Conservation (phyloP, 2,329 filamentous ascomycete species). For the Xylariaceae sp. region DNA sequence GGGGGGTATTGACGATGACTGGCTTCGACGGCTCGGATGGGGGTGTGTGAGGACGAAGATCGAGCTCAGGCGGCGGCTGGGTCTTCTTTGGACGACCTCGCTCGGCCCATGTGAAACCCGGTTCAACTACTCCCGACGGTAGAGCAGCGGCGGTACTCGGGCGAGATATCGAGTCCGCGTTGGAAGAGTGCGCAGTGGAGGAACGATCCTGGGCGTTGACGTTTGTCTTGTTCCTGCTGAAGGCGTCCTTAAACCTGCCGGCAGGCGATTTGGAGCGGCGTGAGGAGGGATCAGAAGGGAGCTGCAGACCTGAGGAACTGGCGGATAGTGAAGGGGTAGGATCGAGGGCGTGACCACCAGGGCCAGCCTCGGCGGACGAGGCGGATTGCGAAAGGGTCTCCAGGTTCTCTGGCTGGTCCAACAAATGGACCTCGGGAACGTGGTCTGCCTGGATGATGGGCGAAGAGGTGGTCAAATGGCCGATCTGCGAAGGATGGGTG, state of each 20-base stretch:
- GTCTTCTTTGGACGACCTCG: constrained; percentile 20
- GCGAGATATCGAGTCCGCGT: constrained; percentile 15
- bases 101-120: constrained; percentile 18
- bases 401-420: constrained; percentile 30
- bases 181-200: too few species aligned
- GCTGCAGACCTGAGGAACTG: constrained; percentile 38
- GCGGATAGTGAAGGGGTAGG: constrained; percentile 28
- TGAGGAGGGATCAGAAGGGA: constrained; percentile 39
- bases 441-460: constrained; percentile 59
- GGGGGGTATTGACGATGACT: constrained; percentile 61
- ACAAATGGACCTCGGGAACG: constrained; percentile 40
- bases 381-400: constrained; percentile 34
- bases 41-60: constrained; percentile 43
- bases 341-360: constrained; percentile 32
- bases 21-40: constrained; percentile 45
- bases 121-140: constrained; percentile 22
- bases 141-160: constrained; percentile 18
- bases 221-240: constrained; percentile 52
- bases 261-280: constrained; percentile 66
- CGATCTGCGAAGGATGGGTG: constrained; percentile 61
- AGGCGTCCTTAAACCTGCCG: constrained; percentile 68
- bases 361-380: constrained; percentile 31
- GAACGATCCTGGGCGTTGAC: constrained; percentile 13
- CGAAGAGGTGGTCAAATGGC: constrained; percentile 66
- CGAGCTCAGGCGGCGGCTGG: constrained; percentile 22